phyloP scores from a whole-genome alignment of 2,329 filamentous ascomycete species.

The Colletotrichum tabaci region DNA sequence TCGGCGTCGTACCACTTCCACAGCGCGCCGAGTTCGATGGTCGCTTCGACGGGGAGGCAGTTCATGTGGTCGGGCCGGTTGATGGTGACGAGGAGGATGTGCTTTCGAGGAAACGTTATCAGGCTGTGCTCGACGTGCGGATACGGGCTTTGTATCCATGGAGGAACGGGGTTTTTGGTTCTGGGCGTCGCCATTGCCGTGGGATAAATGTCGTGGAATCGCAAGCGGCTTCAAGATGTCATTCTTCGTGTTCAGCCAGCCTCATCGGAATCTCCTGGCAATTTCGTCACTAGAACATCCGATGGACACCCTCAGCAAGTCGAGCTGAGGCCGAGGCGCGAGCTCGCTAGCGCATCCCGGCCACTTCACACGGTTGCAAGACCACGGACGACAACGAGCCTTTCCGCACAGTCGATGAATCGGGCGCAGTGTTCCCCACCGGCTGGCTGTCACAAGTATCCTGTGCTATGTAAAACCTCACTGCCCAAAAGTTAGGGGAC shows the following conservation, averaged over 20 bases:
- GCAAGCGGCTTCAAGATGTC: background rate
- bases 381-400: constrained; percentile 8
- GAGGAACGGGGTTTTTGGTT: constrained; percentile 50
- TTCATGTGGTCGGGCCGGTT: constrained; percentile 60
- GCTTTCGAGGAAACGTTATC: constrained; percentile 57
- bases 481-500: constrained; percentile 7
- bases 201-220: background rate
- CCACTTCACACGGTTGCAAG: background rate
- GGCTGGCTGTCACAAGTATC: background rate
- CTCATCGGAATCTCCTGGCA: no score
- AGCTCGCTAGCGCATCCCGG: background rate
- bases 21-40: constrained; percentile 58
- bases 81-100: constrained; percentile 61
- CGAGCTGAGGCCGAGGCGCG: background rate
- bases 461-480: background rate
- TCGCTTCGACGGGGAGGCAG: constrained; percentile 54
- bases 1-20: constrained; percentile 67
- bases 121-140: constrained; percentile 51
- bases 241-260: no score
- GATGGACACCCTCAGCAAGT: background rate
- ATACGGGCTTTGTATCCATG: constrained; percentile 52
- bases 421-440: background rate
- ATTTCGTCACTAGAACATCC: background rate
- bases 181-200: constrained; percentile 44
- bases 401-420: constrained; percentile 1